Base-by-base conservation (phyloP, 805 yeast genomes). In the Cyberlindnera xishuangbannaensis region DNA sequence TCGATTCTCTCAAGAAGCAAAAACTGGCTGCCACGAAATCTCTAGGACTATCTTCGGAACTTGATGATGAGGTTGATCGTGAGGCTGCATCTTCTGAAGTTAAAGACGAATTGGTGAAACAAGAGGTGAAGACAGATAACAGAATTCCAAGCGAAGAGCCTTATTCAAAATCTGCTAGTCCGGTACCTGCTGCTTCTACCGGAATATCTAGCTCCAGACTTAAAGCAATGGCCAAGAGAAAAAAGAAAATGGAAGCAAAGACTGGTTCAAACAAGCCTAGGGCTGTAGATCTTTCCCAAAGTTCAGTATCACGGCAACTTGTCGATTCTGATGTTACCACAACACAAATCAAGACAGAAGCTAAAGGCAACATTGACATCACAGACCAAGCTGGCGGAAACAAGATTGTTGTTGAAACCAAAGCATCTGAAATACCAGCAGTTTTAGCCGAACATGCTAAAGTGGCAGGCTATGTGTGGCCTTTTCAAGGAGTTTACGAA, bases 201-300 rank as follows among this genome's bases (percentile, higher is more conserved):
- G 20, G 59, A 2, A 55, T 38, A 43, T 73, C 66, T 25, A 78
- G 82, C 31, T 88, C 95, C 0, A 74, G 97, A 55, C 72, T 87
- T 68, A 73, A 85, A 41, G 97, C 96, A 2, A 76, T 90, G 84
- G 95, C 95, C n/a, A 82, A 83, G 49, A 72, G 97, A 50, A 78
- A 81, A 52, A 92, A 95, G 5, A 85, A 83, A 53, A 78, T 75
- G 33, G 73, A 68, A 42, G 83, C 84, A 1, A 76, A 73, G 45
- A 58, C 70, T 8, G 62, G 64, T 7, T 58, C 68, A 6, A 57
- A 57, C 15, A 72, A 67, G 47, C 53, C 56, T 4, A 53, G 58
- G 27, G 73, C 82, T 0, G 76, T 82, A 1, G 90, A 83, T 53
- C 59, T 83, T 8, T 76, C 87, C 2, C 83, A 79, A 51, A 75